Percentiles rank a stretch among this genome's conserved stretches.
Evolutionary conservation across 2,329 filamentous ascomycete species (phyloP).

Genomic region (Colletotrichum sp.): DNA sequence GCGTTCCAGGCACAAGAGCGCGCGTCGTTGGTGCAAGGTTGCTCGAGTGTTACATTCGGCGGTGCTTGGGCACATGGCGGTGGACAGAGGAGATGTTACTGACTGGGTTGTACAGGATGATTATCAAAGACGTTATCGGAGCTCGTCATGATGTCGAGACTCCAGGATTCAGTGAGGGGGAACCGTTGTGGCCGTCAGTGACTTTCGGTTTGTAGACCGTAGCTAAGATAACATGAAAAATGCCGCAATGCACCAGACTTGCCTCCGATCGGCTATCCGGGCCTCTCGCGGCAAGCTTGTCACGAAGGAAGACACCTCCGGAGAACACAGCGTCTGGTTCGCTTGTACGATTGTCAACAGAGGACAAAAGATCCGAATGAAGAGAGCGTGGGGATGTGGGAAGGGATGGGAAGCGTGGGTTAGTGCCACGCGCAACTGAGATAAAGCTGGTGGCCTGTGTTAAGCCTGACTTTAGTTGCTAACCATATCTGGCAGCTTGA

Average conservation of each 20-base stretch:
- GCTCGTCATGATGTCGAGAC: not conserved
- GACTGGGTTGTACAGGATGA: not conserved
- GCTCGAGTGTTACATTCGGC: not conserved
- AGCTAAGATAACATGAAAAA: not conserved
- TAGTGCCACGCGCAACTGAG: not conserved
- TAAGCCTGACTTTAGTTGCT: not conserved
- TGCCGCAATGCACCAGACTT: not conserved
- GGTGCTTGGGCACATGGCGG: not conserved
- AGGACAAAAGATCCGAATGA: not conserved
- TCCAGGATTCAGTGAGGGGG: not conserved
- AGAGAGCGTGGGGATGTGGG: not conserved
- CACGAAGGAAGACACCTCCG: not conserved
- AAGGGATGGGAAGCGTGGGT: not conserved
- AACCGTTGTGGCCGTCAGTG: not conserved
- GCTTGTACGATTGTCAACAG: not conserved
- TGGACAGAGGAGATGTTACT: not conserved
- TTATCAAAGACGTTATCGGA: not conserved
- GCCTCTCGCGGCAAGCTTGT: not conserved
- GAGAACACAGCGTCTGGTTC: not conserved
- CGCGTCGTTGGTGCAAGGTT: not conserved
- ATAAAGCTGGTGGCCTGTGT: constrained; percentile 12
- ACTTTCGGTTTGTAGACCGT: not conserved
- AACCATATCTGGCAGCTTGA: not conserved
- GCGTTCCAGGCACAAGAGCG: not conserved
- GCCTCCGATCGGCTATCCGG: not conserved